phyloP scores from a whole-genome alignment of 805 yeast species.

The Nakazawaea wickerhamii region DNA sequence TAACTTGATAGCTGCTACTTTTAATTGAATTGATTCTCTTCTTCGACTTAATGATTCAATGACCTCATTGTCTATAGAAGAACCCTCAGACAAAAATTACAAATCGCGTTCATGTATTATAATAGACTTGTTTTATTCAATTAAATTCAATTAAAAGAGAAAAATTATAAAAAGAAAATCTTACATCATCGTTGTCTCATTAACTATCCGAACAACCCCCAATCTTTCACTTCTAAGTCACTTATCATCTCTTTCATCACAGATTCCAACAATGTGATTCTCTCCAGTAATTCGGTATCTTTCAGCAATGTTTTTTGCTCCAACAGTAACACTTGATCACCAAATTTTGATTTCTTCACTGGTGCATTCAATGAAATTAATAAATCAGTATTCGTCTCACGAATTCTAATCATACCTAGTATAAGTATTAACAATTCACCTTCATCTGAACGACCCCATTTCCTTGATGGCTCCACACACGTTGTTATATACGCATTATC shows the following conservation, averaged over 20 bases:
- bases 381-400: constrained; percentile 52
- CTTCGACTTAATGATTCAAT: not conserved
- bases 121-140: too few species aligned
- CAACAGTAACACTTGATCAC: constrained; percentile 20
- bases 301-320: constrained; percentile 9
- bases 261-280: constrained; percentile 24
- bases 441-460: constrained; percentile 43
- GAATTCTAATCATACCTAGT: constrained; percentile 51
- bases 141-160: too few species aligned
- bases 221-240: constrained; percentile 35
- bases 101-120: too few species aligned
- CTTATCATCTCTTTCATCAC: constrained; percentile 22
- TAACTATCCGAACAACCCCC: constrained; percentile 39
- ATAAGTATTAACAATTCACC: constrained; percentile 37
- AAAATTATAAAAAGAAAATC: too few species aligned
- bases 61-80: too few species aligned
- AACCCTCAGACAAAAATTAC: too few species aligned
- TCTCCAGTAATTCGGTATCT: constrained; percentile 20
- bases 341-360: constrained; percentile 26
- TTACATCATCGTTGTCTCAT: not conserved
- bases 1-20: not conserved
- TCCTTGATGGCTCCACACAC: constrained; percentile 39
- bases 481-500: constrained; percentile 27
- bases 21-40: not conserved
- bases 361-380: constrained; percentile 59